Evolutionary conservation across 345 rosid species (phyloP).

Genomic region (Rhodomyrtus tomentosa): DNA sequence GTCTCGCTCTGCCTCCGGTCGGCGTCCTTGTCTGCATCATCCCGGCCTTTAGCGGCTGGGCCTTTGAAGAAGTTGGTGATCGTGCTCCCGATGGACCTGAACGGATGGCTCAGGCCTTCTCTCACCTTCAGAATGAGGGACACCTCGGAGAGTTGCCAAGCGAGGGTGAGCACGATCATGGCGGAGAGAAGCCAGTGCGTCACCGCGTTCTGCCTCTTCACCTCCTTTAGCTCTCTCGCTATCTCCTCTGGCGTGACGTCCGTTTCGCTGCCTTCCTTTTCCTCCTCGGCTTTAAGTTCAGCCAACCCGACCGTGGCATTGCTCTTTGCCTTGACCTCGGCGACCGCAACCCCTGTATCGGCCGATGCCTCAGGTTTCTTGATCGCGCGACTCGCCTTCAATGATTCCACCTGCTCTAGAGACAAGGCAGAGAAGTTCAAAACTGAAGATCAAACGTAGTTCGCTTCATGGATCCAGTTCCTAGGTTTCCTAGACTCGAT

Average conservation of each 20-base stretch:
- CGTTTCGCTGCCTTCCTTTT: neutral
- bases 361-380: neutral
- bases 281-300: neutral
- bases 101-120: conserved; percentile 50
- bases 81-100: conserved; percentile 41
- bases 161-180: conserved; percentile 48
- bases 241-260: conserved; percentile 26
- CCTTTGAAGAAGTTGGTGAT: conserved; percentile 27
- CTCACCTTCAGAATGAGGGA: conserved; percentile 46
- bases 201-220: conserved; percentile 55
- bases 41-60: neutral
- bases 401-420: conserved; percentile 32
- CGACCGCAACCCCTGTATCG: neutral
- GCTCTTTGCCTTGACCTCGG: neutral
- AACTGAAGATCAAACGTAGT: neutral
- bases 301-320: neutral
- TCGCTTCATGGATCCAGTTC: neutral
- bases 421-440: neutral
- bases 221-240: conserved; percentile 39
- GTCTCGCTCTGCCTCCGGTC: conserved; percentile 5
- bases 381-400: conserved; percentile 6
- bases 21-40: neutral
- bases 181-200: conserved; percentile 65
- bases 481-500: neutral
- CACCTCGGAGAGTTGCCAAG: conserved; percentile 79